Percentiles rank a stretch among this genome's conserved stretches.
Conservation (phyloP, 1,139 yeast genomes). For the Lodderomyces jiufengensis region DNA sequence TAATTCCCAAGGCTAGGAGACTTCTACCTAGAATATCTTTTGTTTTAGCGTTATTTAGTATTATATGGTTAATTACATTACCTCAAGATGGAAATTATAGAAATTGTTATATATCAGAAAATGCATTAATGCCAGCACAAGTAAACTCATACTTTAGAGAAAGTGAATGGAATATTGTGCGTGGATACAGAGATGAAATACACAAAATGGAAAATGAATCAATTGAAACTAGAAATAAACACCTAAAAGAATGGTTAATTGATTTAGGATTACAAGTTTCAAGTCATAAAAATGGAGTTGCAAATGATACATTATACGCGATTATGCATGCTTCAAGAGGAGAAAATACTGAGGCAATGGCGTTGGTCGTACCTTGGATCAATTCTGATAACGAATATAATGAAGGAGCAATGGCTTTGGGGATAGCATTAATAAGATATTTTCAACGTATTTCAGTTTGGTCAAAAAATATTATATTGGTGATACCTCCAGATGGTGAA, state of each 20-base stretch:
- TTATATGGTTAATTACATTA: constrained; percentile 62
- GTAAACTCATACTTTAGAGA: constrained; percentile 91
- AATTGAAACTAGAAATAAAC: constrained; percentile 36
- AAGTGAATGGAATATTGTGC: constrained; percentile 86
- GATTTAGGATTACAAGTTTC: constrained; percentile 74
- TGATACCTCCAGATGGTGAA: constrained; percentile 72
- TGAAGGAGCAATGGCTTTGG: constrained; percentile 76
- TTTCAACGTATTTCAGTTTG: constrained; percentile 85
- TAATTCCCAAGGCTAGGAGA: constrained; percentile 54
- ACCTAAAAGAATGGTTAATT: constrained; percentile 57
- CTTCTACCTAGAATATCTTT: constrained; percentile 61
- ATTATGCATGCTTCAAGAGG: constrained; percentile 92
- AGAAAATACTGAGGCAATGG: constrained; percentile 95
- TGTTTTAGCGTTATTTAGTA: constrained; percentile 56
- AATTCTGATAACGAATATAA: constrained; percentile 59
- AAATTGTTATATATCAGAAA: constrained; percentile 84
- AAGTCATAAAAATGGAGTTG: constrained; percentile 30
- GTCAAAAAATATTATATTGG: constrained; percentile 91
- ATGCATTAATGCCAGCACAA: constrained; percentile 96
- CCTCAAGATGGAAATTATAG: constrained; percentile 84
- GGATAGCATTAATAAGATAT: constrained; percentile 72
- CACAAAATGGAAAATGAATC: constrained; percentile 33
- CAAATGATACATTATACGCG: constrained; percentile 62
- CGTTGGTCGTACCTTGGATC: constrained; percentile 83
- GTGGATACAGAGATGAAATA: constrained; percentile 76